Conservation (phyloP, 2,329 filamentous ascomycete species). For the Venturia carpophila region DNA sequence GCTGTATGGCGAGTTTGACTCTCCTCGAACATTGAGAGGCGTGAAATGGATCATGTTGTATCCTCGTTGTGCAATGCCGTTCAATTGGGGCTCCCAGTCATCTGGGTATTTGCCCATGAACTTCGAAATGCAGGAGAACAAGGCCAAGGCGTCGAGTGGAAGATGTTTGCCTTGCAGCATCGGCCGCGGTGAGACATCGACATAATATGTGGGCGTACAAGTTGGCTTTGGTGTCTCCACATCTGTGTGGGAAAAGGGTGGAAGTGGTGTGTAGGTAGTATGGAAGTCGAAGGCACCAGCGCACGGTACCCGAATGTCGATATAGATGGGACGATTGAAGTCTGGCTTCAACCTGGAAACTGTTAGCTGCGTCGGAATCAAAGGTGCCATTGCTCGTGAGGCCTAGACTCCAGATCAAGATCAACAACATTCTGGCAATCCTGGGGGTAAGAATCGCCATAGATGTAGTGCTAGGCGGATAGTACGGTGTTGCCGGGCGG, state of each 20-base stretch:
- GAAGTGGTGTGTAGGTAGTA: constrained; percentile 82
- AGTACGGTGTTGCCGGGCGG: not conserved
- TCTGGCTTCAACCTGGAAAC: constrained; percentile 67
- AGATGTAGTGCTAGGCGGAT: too few relatives aligned
- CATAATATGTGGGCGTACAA: constrained; percentile 74
- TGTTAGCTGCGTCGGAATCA: not conserved
- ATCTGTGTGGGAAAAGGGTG: constrained; percentile 59
- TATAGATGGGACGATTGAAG: constrained; percentile 86
- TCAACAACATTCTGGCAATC: too few relatives aligned
- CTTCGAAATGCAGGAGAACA: constrained; percentile 94
- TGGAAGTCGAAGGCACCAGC: constrained; percentile 93
- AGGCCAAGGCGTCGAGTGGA: constrained; percentile 77
- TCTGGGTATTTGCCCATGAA: constrained; percentile 90
- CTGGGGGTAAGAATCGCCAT: too few relatives aligned
- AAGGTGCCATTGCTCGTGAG: too few relatives aligned
- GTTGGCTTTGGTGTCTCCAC: constrained; percentile 47
- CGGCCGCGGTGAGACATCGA: constrained; percentile 82
- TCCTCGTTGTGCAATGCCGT: constrained; percentile 78
- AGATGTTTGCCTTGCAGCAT: constrained; percentile 64
- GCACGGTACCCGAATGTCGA: constrained; percentile 75
- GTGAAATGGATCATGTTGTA: constrained; percentile 99
- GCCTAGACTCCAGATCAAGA: too few relatives aligned
- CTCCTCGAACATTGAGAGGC: constrained; percentile 78
- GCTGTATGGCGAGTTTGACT: constrained; percentile 95
- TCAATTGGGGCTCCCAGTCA: constrained; percentile 84